Evolutionary conservation across 257 asterid genomes (phyloP).

Genomic region (Solanum paucissectum): DNA sequence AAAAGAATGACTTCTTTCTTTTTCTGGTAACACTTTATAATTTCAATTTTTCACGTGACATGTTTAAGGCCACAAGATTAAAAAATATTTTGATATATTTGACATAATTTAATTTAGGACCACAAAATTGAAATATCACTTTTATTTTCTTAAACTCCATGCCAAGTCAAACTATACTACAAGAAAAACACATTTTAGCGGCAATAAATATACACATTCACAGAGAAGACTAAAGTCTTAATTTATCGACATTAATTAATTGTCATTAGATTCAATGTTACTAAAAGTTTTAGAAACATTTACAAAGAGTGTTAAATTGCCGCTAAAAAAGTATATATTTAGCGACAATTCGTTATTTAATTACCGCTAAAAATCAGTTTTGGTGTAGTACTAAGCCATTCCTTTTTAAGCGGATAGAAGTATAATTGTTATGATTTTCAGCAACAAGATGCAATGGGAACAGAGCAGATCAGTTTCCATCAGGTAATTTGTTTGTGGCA

Average conservation of each 20-base stretch:
- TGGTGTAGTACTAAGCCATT: too few relatives aligned
- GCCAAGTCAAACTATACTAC: background rate
- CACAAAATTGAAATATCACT: background rate
- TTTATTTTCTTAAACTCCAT: too few relatives aligned
- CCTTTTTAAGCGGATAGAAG: background rate
- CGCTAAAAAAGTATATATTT: too few relatives aligned
- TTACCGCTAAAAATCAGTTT: too few relatives aligned
- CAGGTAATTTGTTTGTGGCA: conserved; percentile 56
- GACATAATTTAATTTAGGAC: too few relatives aligned
- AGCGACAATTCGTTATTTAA: too few relatives aligned
- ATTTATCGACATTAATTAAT: too few relatives aligned
- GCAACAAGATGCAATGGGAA: conserved; percentile 65
- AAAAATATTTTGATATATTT: too few relatives aligned
- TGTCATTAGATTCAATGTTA: too few relatives aligned
- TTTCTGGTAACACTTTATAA: too few relatives aligned
- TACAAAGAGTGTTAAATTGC: too few relatives aligned
- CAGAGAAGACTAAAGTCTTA: background rate
- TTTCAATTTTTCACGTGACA: background rate
- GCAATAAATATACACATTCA: background rate
- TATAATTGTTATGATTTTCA: conserved; percentile 10
- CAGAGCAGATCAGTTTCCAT: conserved; percentile 56
- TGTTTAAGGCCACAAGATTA: background rate
- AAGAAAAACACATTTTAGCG: background rate
- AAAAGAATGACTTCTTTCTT: background rate
- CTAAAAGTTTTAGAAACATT: too few relatives aligned